These are phyloP conservation scores for Pleodorina starrii DNA, from an alignment of 139 green algal genomes.

Conservation along the genomic window DNA sequence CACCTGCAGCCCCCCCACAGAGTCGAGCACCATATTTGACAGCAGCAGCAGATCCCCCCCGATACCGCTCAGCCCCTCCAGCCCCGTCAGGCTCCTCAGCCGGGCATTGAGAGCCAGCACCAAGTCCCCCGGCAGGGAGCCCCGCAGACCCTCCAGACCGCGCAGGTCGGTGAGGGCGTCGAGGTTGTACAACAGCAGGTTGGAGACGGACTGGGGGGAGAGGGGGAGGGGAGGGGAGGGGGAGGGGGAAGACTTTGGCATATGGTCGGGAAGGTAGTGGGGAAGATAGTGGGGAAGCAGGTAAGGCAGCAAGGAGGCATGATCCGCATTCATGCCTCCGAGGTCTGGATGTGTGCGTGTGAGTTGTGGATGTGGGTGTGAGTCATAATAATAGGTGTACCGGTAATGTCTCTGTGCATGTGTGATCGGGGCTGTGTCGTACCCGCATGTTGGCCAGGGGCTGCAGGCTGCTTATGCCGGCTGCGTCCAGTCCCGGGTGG, in stretches of 20 bases:
- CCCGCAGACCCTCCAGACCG: background rate
- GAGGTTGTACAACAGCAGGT: constrained; percentile 46
- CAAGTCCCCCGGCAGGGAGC: background rate
- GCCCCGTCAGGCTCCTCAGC: background rate
- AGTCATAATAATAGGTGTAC: background rate
- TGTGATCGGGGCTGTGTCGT: no score
- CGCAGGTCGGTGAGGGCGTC: constrained; percentile 36
- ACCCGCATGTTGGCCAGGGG: background rate
- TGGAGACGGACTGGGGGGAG: constrained; percentile 13
- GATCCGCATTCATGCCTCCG: no score
- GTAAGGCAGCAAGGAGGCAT: no score
- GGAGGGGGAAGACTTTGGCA: background rate
- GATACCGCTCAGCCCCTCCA: constrained; percentile 14
- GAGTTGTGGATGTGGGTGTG: no score
- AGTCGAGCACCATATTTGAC: constrained; percentile 9
- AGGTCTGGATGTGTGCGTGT: no score
- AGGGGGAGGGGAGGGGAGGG: background rate
- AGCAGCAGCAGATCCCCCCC: constrained; percentile 30
- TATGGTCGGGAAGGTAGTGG: background rate
- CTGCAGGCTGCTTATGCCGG: background rate
- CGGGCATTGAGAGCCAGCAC: constrained; percentile 25
- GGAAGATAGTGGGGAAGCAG: background rate
- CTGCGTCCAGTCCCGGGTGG: background rate
- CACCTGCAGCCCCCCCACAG: constrained; percentile 33
- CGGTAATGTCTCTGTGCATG: background rate